Percentiles rank a stretch among this genome's conserved stretches.
Evolutionary conservation across 1,284 basidiomycete genomes (phyloP).

Genomic region (Mycosarcoma mackinlayi): DNA sequence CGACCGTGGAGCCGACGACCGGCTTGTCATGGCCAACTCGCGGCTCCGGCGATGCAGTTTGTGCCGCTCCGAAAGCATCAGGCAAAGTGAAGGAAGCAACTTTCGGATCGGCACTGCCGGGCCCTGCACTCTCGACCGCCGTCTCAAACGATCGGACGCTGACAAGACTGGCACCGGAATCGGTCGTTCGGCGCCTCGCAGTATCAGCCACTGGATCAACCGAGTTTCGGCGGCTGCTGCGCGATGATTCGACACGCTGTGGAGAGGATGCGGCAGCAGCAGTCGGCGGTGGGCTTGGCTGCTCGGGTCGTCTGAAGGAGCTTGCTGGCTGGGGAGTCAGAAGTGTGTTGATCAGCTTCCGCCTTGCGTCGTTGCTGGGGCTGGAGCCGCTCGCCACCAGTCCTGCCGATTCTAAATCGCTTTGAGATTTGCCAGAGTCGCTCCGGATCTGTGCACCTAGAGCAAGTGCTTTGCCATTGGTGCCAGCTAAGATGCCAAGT

Average conservation of each 20-base stretch:
- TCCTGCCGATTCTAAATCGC: not conserved
- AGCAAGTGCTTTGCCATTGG: no score
- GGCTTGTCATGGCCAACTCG: conserved; percentile 2
- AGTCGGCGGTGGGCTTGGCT: not conserved
- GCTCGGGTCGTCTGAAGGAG: not conserved
- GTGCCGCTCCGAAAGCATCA: not conserved
- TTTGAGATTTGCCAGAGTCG: not conserved
- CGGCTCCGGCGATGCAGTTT: not conserved
- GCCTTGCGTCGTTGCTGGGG: not conserved
- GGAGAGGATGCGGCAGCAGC: conserved; percentile 18
- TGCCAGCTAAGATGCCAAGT: conserved; percentile 15
- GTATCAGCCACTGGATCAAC: conserved; percentile 15
- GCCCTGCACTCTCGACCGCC: conserved; percentile 41
- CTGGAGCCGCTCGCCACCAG: not conserved
- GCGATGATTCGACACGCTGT: conserved; percentile 3
- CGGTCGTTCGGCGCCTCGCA: conserved; percentile 20
- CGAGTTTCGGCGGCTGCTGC: conserved; percentile 36
- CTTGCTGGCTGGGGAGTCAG: conserved; percentile 1
- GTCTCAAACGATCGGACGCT: conserved; percentile 54
- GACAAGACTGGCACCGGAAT: conserved; percentile 39
- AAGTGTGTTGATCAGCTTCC: not conserved
- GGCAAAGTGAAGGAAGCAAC: conserved; percentile 9
- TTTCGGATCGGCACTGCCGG: conserved; percentile 25
- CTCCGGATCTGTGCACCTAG: not conserved
- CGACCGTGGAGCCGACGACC: not conserved